Conservation (phyloP, 441 rosid species). For the Gossypium lobatum region DNA sequence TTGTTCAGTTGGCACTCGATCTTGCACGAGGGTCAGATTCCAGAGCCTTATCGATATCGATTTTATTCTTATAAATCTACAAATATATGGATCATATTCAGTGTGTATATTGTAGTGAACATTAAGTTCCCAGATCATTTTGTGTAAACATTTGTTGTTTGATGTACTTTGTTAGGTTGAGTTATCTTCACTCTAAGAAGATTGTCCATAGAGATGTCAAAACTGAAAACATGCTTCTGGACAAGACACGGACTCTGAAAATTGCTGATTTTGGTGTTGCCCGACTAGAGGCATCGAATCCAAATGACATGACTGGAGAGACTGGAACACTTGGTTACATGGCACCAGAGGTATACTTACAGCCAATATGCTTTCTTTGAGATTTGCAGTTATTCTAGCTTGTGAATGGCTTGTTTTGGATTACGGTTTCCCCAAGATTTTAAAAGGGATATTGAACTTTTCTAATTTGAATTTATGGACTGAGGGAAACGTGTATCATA, state of each 20-base stretch:
- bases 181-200: constrained; percentile 61
- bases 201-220: constrained; percentile 76
- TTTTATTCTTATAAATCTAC: neutral
- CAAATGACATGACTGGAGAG: constrained; percentile 79
- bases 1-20: constrained; percentile 63
- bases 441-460: neutral
- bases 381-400: neutral
- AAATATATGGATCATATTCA: neutral
- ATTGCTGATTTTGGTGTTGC: constrained; percentile 78
- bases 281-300: constrained; percentile 68
- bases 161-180: constrained; percentile 34
- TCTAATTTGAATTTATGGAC: neutral
- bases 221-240: constrained; percentile 73
- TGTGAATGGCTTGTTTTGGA: constrained; percentile 2
- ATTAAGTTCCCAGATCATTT: neutral
- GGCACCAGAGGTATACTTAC: constrained; percentile 62
- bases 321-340: constrained; percentile 79
- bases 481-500: neutral
- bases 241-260: constrained; percentile 59
- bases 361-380: constrained; percentile 6
- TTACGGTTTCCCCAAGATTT: neutral
- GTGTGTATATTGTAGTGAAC: neutral
- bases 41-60: constrained; percentile 1
- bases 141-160: neutral
- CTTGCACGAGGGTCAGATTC: constrained; percentile 61